A percentile compares a stretch with the other conserved stretches of the same genome.
phyloP scores from a whole-genome alignment of 345 rosid species.

The Camelina laxa region DNA sequence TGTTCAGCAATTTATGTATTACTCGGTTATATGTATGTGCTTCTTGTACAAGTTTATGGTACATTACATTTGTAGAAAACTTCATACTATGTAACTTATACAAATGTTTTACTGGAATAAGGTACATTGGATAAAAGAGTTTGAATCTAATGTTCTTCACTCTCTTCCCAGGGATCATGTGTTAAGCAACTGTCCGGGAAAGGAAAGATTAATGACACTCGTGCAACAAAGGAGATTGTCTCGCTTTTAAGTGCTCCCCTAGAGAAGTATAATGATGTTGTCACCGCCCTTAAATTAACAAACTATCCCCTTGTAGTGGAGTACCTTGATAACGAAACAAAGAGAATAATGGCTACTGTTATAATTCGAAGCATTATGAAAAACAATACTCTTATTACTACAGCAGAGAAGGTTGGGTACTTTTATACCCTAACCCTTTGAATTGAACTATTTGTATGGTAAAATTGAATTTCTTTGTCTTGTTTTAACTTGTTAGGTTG shows the following conservation, averaged over 20 bases:
- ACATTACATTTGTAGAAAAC: slow-evolving; percentile 9
- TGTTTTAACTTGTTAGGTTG: slow-evolving; percentile 60
- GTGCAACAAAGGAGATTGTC: slow-evolving; percentile 92
- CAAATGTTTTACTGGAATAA: slow-evolving; percentile 10
- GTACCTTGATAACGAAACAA: slow-evolving; percentile 85
- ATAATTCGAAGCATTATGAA: slow-evolving; percentile 96
- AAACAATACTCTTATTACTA: slow-evolving; percentile 77
- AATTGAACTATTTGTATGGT: slow-evolving; percentile 21
- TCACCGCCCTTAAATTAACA: slow-evolving; percentile 84
- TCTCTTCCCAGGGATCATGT: slow-evolving; percentile 81
- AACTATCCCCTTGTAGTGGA: slow-evolving; percentile 90
- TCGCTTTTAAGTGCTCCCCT: slow-evolving; percentile 96
- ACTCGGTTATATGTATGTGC: slow-evolving; percentile 10
- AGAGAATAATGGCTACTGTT: slow-evolving; percentile 91
- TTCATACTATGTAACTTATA: slow-evolving; percentile 7
- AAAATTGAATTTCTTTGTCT: slow-evolving; percentile 31
- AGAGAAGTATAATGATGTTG: slow-evolving; percentile 94
- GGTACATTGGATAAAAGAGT: slow-evolving; percentile 29
- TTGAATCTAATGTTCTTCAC: slow-evolving; percentile 33
- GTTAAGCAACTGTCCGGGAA: slow-evolving; percentile 72
- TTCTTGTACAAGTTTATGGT: slow-evolving; percentile 15
- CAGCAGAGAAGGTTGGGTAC: slow-evolving; percentile 71
- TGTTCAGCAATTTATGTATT: background rate
- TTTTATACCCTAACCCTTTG: slow-evolving; percentile 23
- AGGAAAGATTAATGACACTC: slow-evolving; percentile 83